Percentiles rank a stretch among this genome's conserved stretches.
Evolutionary conservation across 2,329 filamentous ascomycete species (phyloP).

Genomic region (Dothistroma septosporum): DNA sequence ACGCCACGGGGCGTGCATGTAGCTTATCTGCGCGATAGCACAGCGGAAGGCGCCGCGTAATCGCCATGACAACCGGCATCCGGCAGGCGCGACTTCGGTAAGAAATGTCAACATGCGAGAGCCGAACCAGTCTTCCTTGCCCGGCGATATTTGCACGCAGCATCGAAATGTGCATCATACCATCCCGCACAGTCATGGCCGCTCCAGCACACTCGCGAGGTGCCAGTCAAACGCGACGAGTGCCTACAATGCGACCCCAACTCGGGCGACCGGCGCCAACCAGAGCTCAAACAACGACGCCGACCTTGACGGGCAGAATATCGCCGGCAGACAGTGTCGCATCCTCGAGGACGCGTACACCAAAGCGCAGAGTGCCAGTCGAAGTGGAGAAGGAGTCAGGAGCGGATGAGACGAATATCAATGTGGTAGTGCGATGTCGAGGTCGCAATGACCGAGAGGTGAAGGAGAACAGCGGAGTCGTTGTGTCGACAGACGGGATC

Average conservation of each 20-base stretch:
- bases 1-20: background rate
- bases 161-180: background rate
- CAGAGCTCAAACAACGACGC: conserved; percentile 48
- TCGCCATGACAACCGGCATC: background rate
- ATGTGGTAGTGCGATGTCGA: conserved; percentile 91
- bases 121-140: background rate
- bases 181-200: conserved; percentile 10
- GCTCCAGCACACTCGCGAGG: conserved; percentile 10
- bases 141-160: background rate
- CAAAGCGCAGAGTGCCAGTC: conserved; percentile 82
- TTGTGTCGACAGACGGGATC: conserved; percentile 81
- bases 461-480: conserved; percentile 88
- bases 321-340: conserved; percentile 70
- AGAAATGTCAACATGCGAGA: background rate
- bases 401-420: conserved; percentile 89
- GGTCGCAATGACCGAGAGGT: conserved; percentile 91
- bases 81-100: background rate
- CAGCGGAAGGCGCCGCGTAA: background rate
- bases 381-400: conserved; percentile 53
- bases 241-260: conserved; percentile 50
- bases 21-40: background rate
- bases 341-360: conserved; percentile 55
- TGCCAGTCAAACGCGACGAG: conserved; percentile 23
- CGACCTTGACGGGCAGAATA: conserved; percentile 47
- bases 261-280: conserved; percentile 38